phyloP scores from a whole-genome alignment of 2,329 filamentous ascomycete genomes.

The Ophiocordyceps camponoti-saundersi region DNA sequence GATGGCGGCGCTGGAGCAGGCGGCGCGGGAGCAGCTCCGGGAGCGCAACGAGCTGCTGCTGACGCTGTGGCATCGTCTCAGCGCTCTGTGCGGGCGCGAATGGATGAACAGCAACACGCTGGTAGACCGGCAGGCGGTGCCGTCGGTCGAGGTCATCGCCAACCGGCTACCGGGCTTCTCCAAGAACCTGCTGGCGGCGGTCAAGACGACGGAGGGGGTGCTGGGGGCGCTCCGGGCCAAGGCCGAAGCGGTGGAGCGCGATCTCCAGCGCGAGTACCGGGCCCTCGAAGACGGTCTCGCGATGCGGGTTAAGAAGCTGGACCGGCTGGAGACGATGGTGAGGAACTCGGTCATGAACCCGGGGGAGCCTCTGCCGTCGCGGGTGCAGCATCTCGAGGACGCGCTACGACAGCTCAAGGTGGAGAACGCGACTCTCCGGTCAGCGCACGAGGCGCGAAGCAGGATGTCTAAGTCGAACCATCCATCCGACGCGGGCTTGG shows the following conservation, averaged over 20 bases:
- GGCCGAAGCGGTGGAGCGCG: slow-evolving; percentile 72
- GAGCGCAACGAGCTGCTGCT: slow-evolving; percentile 83
- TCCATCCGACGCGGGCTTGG: slow-evolving; percentile 12
- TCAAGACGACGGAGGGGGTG: slow-evolving; percentile 74
- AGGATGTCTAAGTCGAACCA: slow-evolving; percentile 24
- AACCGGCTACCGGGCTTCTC: slow-evolving; percentile 78
- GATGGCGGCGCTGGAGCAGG: slow-evolving; percentile 57
- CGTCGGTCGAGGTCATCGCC: slow-evolving; percentile 70
- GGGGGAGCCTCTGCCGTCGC: slow-evolving; percentile 23
- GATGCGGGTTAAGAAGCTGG: slow-evolving; percentile 65
- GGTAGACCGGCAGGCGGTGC: slow-evolving; percentile 69
- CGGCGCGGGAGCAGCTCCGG: slow-evolving; percentile 69
- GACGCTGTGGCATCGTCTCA: slow-evolving; percentile 78
- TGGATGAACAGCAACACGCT: slow-evolving; percentile 84
- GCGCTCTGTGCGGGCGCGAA: slow-evolving; percentile 70
- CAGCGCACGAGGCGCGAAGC: slow-evolving; percentile 40
- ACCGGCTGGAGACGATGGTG: slow-evolving; percentile 68
- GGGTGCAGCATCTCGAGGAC: slow-evolving; percentile 39
- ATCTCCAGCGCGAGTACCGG: slow-evolving; percentile 84
- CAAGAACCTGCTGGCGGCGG: slow-evolving; percentile 71
- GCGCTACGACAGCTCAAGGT: slow-evolving; percentile 46
- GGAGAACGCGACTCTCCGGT: slow-evolving; percentile 52
- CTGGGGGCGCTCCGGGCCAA: slow-evolving; percentile 62
- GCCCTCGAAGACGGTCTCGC: slow-evolving; percentile 68
- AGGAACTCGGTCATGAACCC: slow-evolving; percentile 41